A percentile compares a stretch with the other conserved stretches of the same genome.
phyloP scores from a whole-genome alignment of 2,329 filamentous ascomycete species.

The Hypoxylon sp. region DNA sequence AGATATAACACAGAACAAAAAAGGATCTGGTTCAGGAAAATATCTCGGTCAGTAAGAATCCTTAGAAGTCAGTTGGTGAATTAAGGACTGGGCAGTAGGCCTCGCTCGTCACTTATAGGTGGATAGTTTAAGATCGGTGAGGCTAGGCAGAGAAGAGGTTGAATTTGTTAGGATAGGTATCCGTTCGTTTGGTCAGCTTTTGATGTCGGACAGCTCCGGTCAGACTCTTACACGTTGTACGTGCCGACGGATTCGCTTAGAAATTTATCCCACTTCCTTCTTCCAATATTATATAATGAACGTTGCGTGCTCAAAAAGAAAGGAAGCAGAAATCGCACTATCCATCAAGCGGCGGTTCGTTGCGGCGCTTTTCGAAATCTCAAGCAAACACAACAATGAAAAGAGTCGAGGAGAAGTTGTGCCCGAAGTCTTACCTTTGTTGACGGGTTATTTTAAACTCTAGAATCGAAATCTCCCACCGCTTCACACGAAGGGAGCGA shows the following conservation, averaged over 20 bases:
- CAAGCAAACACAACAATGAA: slow-evolving; percentile 34
- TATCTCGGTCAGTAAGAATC: slow-evolving; percentile 28
- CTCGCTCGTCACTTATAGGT: slow-evolving; percentile 6
- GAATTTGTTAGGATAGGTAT: slow-evolving; percentile 12
- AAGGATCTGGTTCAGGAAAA: slow-evolving; percentile 24
- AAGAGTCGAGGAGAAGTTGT: slow-evolving; percentile 24
- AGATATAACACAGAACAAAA: slow-evolving; percentile 12
- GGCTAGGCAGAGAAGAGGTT: slow-evolving; percentile 10
- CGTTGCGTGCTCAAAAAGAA: slow-evolving; percentile 19
- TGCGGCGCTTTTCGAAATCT: slow-evolving; percentile 30
- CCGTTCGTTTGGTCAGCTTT: slow-evolving; percentile 10
- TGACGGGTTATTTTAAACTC: slow-evolving; percentile 31
- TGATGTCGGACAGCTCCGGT: slow-evolving; percentile 17
- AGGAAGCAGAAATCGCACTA: slow-evolving; percentile 26
- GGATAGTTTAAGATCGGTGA: slow-evolving; percentile 7
- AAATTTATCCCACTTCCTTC: slow-evolving; percentile 18
- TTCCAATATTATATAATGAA: slow-evolving; percentile 19
- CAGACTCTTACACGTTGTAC: slow-evolving; percentile 13
- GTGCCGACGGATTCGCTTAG: slow-evolving; percentile 19
- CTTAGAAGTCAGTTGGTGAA: slow-evolving; percentile 13
- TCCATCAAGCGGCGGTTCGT: slow-evolving; percentile 23
- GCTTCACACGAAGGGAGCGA: slow-evolving; percentile 27
- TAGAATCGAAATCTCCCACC: slow-evolving; percentile 36
- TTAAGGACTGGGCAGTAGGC: slow-evolving; percentile 3
- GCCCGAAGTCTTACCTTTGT: slow-evolving; percentile 36